These are phyloP conservation scores for Zhuliangozyma parablackwelliae DNA, from an alignment of 1,139 yeast species.

Conservation along the genomic window DNA sequence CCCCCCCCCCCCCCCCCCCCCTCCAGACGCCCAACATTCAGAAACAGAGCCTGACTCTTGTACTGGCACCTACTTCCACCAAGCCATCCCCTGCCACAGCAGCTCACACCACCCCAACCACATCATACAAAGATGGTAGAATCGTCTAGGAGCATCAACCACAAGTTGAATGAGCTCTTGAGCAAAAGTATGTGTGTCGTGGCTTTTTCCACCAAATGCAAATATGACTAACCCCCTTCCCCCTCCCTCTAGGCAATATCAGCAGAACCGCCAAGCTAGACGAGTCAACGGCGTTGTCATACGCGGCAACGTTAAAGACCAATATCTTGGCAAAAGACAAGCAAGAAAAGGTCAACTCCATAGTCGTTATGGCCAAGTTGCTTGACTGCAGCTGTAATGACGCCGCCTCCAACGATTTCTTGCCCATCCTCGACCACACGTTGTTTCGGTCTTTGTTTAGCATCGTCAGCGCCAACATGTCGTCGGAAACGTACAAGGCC, in stretches of 20 bases:
- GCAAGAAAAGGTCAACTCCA: conserved; percentile 50
- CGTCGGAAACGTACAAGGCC: conserved; percentile 49
- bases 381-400: conserved; percentile 43
- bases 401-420: conserved; percentile 37
- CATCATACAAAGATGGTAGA: conserved; percentile 18
- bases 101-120: too few relatives aligned
- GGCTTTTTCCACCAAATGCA: too few relatives aligned
- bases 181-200: conserved; percentile 28
- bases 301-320: conserved; percentile 31
- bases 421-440: conserved; percentile 35
- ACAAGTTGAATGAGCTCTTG: conserved; percentile 41
- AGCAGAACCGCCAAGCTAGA: conserved; percentile 28
- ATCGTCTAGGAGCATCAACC: conserved; percentile 42
- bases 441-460: conserved; percentile 42
- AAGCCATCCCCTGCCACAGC: too few relatives aligned
- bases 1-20: too few relatives aligned
- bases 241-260: conserved; percentile 11
- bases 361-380: conserved; percentile 50
- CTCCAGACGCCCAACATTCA: too few relatives aligned
- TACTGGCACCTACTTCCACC: too few relatives aligned
- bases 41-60: too few relatives aligned
- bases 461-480: conserved; percentile 41
- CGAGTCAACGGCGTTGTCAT: conserved; percentile 29
- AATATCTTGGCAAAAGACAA: conserved; percentile 46
- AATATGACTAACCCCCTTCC: too few relatives aligned